These are phyloP conservation scores for Malus hybrid DNA, from an alignment of 331 rosid species.

Conservation along the genomic window DNA sequence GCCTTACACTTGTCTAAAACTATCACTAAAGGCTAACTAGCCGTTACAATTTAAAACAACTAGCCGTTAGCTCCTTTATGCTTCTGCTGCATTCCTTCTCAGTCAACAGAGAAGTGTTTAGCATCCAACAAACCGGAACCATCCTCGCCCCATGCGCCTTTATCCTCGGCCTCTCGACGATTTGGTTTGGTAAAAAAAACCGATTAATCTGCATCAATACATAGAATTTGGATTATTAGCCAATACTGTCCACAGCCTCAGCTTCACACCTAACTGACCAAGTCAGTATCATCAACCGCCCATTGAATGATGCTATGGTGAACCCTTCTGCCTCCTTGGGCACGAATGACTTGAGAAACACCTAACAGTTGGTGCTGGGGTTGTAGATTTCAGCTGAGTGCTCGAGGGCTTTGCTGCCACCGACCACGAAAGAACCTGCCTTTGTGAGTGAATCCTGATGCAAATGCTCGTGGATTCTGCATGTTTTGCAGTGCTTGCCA, in stretches of 20 bases:
- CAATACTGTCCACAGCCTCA: background rate
- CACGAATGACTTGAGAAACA: background rate
- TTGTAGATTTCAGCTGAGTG: conserved; percentile 4
- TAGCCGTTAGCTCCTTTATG: too few species aligned
- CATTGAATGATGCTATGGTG: background rate
- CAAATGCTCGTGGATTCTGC: background rate
- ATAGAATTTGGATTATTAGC: background rate
- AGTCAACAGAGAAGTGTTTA: too few species aligned
- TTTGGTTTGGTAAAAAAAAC: background rate
- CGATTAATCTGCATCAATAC: background rate
- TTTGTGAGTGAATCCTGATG: background rate
- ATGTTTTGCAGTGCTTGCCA: conserved; percentile 1
- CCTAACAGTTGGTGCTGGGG: background rate
- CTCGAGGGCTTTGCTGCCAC: background rate
- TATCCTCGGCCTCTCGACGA: background rate
- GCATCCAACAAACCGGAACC: too few species aligned
- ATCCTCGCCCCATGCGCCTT: background rate
- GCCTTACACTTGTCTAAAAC: too few species aligned
- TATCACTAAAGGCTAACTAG: too few species aligned
- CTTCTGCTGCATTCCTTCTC: too few species aligned
- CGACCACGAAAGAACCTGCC: background rate
- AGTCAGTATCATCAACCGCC: background rate
- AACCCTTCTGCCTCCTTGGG: background rate
- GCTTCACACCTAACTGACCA: conserved; percentile 8
- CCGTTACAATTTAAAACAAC: too few species aligned